Conservation (phyloP, 345 rosid species). For the Iberis pinnata region DNA sequence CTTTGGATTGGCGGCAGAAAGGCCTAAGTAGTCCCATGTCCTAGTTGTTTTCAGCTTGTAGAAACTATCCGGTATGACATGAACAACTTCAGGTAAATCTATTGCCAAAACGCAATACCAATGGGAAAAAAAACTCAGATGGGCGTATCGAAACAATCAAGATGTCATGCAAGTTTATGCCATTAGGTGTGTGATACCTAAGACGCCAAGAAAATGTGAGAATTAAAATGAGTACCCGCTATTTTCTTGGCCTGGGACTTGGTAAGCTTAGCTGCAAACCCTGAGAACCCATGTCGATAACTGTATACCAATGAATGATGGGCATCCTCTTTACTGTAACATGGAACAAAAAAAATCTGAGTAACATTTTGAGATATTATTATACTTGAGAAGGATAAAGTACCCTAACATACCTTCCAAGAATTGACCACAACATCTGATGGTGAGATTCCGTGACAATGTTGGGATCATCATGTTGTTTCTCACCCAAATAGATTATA, state of each 20-base stretch:
- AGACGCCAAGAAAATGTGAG: background rate
- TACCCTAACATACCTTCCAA: slow-evolving; percentile 24
- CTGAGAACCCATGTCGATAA: slow-evolving; percentile 42
- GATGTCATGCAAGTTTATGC: background rate
- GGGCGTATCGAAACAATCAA: slow-evolving; percentile 1
- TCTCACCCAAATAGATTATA: slow-evolving; percentile 36
- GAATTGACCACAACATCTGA: slow-evolving; percentile 27
- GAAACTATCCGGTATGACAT: slow-evolving; percentile 33
- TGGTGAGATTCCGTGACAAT: slow-evolving; percentile 29
- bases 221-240: slow-evolving; percentile 24
- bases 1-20: slow-evolving; percentile 24
- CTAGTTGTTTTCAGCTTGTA: slow-evolving; percentile 37
- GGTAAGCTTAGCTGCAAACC: slow-evolving; percentile 45
- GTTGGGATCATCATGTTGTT: slow-evolving; percentile 31
- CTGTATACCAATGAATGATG: slow-evolving; percentile 39
- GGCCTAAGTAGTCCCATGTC: slow-evolving; percentile 45
- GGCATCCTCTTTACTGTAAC: slow-evolving; percentile 36
- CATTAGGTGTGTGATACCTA: background rate
- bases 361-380: slow-evolving; percentile 1
- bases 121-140: background rate
- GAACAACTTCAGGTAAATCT: slow-evolving; percentile 41
- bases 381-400: background rate
- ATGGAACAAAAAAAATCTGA: slow-evolving; percentile 7
- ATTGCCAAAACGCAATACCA: background rate
- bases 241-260: slow-evolving; percentile 36